Base-by-base conservation (phyloP, 306 rosid species). In the Vicia sativa region DNA sequence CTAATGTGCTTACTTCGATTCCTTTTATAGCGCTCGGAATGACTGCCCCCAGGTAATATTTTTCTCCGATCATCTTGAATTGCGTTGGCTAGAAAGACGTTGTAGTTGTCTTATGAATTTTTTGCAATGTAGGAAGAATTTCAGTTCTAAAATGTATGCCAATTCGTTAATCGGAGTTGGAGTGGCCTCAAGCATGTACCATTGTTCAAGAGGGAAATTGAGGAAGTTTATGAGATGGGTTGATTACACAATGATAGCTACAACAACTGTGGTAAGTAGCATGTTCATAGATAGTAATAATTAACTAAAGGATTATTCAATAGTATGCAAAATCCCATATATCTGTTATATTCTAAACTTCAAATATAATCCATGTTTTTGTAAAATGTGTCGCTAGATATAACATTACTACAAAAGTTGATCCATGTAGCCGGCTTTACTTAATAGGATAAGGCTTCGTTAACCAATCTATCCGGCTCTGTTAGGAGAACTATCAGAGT, bases 111-210 rank as follows among this genome's bases (percentile, higher is more conserved):
- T 38, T 23, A 74, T 71, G 35, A 52, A 63, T 45, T 46, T 58
- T 77, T 38, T 43, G 74, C 65, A 42, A 62, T 74, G 74, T 77
- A 95, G 99, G 95, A 95, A 82, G 90, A 85, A 78, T 82, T 60
- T 84, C 38, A 76, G n/a, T 65, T 79, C 80, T 66, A 90, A 91
- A 80, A 65, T 95, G 65, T 95, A 95, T 80, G 99, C 97, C 75
- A 95, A 90, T 79, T 95, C 99, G 38, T 80, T 95, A 75, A 88
- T 95, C 61, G 99, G 99, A 78, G 99, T 95, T 72, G 99, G 99
- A 81, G 85, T 95, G 80, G 88, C 89, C 79, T 95, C 99, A 44
- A 90, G 92, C 79, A 70, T 95, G 80, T 95, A 95, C 75, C 99
- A 95, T 72, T 77, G 52, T 70, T 90, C 99, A 44, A 86, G 95